A percentile compares a stretch with the other conserved stretches of the same genome.
Conservation (phyloP, 805 yeast species). For the Lipomyces starkeyi region DNA sequence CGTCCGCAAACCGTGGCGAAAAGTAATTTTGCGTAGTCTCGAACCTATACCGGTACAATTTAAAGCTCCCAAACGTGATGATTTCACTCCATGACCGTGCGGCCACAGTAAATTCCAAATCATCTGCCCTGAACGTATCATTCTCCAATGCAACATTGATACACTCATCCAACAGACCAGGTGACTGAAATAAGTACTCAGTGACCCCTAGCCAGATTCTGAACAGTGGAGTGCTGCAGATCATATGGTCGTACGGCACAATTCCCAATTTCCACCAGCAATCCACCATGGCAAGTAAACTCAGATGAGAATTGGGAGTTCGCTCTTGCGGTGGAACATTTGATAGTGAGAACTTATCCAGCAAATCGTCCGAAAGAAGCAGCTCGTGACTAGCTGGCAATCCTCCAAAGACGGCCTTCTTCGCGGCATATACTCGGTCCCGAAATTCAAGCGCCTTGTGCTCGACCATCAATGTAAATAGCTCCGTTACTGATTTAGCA, state of each 20-base stretch:
- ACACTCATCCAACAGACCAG: constrained; percentile 80
- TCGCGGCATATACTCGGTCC: constrained; percentile 67
- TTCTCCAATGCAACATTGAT: constrained; percentile 72
- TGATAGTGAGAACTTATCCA: constrained; percentile 79
- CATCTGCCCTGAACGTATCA: constrained; percentile 80
- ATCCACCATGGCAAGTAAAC: constrained; percentile 88
- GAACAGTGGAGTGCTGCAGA: constrained; percentile 92
- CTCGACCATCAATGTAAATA: constrained; percentile 82
- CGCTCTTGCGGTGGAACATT: constrained; percentile 66
- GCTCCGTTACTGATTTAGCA: constrained; percentile 79
- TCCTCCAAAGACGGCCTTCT: constrained; percentile 74
- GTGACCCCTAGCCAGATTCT: constrained; percentile 93
- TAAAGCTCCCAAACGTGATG: constrained; percentile 75
- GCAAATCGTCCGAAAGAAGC: constrained; percentile 74
- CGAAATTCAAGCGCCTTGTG: constrained; percentile 63
- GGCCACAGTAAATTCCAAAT: constrained; percentile 88
- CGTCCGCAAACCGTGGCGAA: constrained; percentile 84
- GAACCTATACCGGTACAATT: constrained; percentile 71
- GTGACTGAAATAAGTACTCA: constrained; percentile 86
- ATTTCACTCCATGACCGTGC: constrained; percentile 88
- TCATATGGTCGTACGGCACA: constrained; percentile 94
- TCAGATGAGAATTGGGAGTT: constrained; percentile 86
- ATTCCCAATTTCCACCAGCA: constrained; percentile 87
- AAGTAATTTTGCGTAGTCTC: constrained; percentile 84
- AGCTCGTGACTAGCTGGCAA: constrained; percentile 57